These are phyloP conservation scores for Diaporthe capsici DNA, from an alignment of 2,329 filamentous ascomycete species.

Conservation along the genomic window DNA sequence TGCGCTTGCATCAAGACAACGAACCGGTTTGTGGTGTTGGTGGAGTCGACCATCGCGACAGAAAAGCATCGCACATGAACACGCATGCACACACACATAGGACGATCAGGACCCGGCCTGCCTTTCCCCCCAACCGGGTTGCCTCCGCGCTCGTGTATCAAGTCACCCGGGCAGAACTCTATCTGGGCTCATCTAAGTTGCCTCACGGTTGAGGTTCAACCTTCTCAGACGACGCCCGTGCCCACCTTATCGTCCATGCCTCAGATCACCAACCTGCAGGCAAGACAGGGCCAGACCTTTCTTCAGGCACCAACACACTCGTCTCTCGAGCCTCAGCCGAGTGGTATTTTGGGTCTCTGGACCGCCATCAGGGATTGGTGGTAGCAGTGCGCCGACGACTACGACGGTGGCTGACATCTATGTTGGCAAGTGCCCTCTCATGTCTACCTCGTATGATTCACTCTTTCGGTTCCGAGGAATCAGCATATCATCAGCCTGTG, in stretches of 20 bases:
- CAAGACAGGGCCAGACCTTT: background rate
- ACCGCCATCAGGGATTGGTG: background rate
- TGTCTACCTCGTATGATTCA: background rate
- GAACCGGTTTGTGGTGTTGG: background rate
- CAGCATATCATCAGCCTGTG: background rate
- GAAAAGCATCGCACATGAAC: background rate
- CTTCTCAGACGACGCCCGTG: slow-evolving; percentile 11
- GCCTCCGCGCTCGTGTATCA: slow-evolving; percentile 11
- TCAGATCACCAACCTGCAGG: slow-evolving; percentile 8
- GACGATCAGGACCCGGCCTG: slow-evolving; percentile 5
- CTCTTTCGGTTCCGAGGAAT: background rate
- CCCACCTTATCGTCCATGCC: background rate
- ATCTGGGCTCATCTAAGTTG: slow-evolving; percentile 7
- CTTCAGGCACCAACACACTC: background rate
- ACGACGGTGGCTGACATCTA: background rate
- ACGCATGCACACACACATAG: background rate
- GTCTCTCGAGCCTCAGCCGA: background rate
- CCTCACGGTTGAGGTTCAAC: slow-evolving; percentile 8
- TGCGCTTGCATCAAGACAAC: background rate
- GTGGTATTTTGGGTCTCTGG: background rate
- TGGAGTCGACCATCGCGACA: background rate
- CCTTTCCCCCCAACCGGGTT: background rate
- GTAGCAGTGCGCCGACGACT: background rate
- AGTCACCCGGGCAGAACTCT: slow-evolving; percentile 2
- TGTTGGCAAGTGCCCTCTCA: background rate